Percentiles rank a stretch among this genome's conserved stretches.
phyloP scores from a whole-genome alignment of 2,329 filamentous ascomycete species.

The Epichloe bromicola region DNA sequence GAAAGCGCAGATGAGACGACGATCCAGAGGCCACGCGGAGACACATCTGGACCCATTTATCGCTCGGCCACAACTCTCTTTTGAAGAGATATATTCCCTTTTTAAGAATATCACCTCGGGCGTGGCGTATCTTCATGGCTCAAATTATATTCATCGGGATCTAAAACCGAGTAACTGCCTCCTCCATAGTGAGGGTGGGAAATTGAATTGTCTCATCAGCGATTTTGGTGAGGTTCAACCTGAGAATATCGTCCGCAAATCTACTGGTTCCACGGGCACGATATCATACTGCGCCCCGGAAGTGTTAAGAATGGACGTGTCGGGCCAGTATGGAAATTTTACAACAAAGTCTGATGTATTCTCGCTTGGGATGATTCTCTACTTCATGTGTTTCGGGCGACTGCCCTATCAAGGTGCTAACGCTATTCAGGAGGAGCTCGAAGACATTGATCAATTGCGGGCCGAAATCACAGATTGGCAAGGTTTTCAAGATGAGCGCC shows the following conservation, averaged over 20 bases:
- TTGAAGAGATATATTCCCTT: slow-evolving; percentile 97
- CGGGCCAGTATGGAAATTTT: slow-evolving; percentile 77
- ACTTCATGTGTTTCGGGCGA: slow-evolving; percentile 91
- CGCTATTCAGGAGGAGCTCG: slow-evolving; percentile 75
- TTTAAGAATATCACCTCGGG: slow-evolving; percentile 94
- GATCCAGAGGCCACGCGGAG: slow-evolving; percentile 66
- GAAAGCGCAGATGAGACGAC: slow-evolving; percentile 74
- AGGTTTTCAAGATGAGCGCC: slow-evolving; percentile 68
- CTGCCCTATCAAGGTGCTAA: slow-evolving; percentile 81
- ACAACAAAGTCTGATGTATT: slow-evolving; percentile 98
- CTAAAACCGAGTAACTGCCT: slow-evolving; percentile 94
- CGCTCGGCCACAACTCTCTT: slow-evolving; percentile 37
- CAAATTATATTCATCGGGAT: slow-evolving; percentile 92
- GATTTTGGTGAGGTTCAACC: slow-evolving; percentile 96
- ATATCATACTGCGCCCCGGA: slow-evolving; percentile 97
- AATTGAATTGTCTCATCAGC: slow-evolving; percentile 74
- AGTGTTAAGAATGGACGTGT: slow-evolving; percentile 58
- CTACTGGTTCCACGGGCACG: slow-evolving; percentile 86
- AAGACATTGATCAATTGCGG: slow-evolving; percentile 75
- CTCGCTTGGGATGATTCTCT: slow-evolving; percentile 93
- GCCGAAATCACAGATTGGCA: slow-evolving; percentile 79
- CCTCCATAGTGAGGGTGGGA: slow-evolving; percentile 61
- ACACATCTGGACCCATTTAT: slow-evolving; percentile 35
- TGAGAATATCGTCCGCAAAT: slow-evolving; percentile 68
- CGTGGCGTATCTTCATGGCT: slow-evolving; percentile 74